A percentile compares a stretch with the other conserved stretches of the same genome.
Conservation (phyloP, 2,329 filamentous ascomycete species). For the Talaromyces sp. region DNA sequence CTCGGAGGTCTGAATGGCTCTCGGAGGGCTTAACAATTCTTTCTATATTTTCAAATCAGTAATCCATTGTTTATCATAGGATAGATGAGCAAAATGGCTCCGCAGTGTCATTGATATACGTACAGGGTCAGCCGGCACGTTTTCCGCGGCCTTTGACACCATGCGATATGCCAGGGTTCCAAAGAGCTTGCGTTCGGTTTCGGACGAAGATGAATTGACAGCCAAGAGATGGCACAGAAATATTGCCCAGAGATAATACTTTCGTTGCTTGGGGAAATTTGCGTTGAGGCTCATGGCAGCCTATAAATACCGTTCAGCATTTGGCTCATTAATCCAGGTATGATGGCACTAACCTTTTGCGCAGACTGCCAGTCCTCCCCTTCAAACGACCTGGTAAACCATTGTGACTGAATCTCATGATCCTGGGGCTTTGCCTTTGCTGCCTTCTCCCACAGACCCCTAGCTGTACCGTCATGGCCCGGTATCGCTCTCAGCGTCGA, state of each 20-base stretch:
- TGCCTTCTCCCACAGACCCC: constrained; percentile 47
- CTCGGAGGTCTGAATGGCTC: constrained; percentile 46
- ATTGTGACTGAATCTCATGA: constrained; percentile 42
- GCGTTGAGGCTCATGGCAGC: constrained; percentile 50
- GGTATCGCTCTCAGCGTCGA: constrained; percentile 37
- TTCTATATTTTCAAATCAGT: constrained; percentile 30
- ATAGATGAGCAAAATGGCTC: neutral
- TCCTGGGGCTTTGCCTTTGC: constrained; percentile 43
- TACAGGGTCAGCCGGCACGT: constrained; percentile 44
- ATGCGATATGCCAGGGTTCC: constrained; percentile 51
- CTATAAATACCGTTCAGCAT: constrained; percentile 25
- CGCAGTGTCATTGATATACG: constrained; percentile 18
- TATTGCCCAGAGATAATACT: constrained; percentile 51
- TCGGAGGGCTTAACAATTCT: constrained; percentile 38
- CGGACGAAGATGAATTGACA: constrained; percentile 34
- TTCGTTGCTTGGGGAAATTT: constrained; percentile 46
- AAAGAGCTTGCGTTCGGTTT: constrained; percentile 45
- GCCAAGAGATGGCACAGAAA: constrained; percentile 45
- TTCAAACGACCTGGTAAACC: constrained; percentile 44
- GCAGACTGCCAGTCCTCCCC: constrained; percentile 45
- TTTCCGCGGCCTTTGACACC: constrained; percentile 46
- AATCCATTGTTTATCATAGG: neutral
- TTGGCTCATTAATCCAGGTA: neutral
- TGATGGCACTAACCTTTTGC: constrained; percentile 42
- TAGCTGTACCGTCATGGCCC: constrained; percentile 33